phyloP scores from a whole-genome alignment of 106 monocot genomes.

The Cymbidium sinense region DNA sequence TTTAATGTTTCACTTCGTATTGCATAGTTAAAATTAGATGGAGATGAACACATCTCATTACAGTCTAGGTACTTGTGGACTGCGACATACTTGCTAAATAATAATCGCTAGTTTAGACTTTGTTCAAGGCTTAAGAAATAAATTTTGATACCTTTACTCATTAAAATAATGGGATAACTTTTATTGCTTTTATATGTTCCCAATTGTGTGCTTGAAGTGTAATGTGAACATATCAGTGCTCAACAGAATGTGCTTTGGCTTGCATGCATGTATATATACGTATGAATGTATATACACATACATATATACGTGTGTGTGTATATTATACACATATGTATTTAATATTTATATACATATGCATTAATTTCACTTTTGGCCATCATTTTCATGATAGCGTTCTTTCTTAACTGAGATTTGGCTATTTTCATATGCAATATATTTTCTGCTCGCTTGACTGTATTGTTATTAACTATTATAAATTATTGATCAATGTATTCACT shows the following conservation, averaged over 20 bases:
- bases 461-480: background rate
- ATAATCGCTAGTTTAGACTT: background rate
- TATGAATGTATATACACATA: no score
- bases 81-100: background rate
- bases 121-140: background rate
- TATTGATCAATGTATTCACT: background rate
- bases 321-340: no score
- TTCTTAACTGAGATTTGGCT: background rate
- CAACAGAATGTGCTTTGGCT: background rate
- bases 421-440: background rate
- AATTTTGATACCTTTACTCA: background rate
- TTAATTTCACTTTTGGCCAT: background rate
- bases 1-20: background rate
- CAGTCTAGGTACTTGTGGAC: background rate
- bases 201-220: background rate
- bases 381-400: background rate
- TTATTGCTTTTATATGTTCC: background rate
- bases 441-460: background rate
- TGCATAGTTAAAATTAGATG: background rate
- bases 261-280: background rate
- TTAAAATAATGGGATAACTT: background rate
- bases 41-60: background rate
- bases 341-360: no score
- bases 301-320: no score
- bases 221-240: no score